These are phyloP conservation scores for Terfezia claveryi DNA, from an alignment of 495 filamentous ascomycete genomes.

Conservation along the genomic window DNA sequence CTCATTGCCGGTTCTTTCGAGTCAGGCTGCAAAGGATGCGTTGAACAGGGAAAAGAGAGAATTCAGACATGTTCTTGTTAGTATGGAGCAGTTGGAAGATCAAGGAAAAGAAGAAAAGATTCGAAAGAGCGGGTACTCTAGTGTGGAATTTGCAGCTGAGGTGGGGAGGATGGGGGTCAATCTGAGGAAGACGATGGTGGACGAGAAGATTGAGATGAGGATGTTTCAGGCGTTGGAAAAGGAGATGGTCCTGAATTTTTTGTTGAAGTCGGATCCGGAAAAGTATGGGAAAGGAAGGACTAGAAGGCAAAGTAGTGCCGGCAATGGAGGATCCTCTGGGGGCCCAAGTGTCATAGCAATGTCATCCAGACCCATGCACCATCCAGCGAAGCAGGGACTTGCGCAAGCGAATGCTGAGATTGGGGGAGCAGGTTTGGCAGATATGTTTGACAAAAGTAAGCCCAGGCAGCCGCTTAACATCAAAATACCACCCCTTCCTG, in stretches of 20 bases:
- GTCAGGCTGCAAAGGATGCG: not conserved
- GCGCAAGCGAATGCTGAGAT: too few species aligned
- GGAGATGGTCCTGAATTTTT: not conserved
- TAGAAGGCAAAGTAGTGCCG: too few species aligned
- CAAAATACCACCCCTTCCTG: too few species aligned
- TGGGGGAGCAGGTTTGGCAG: too few species aligned
- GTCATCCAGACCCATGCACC: too few species aligned
- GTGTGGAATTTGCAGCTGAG: not conserved
- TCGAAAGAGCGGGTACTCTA: not conserved
- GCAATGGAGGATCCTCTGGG: too few species aligned
- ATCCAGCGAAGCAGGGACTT: too few species aligned
- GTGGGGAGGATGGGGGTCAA: not conserved
- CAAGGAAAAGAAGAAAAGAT: not conserved
- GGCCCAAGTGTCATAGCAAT: too few species aligned
- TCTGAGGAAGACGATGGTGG: not conserved
- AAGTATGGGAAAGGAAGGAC: not conserved
- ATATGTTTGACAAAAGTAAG: too few species aligned
- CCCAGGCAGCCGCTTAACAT: too few species aligned
- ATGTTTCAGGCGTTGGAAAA: not conserved
- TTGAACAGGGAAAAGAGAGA: not conserved
- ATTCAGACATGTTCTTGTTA: too few species aligned
- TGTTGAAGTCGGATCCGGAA: not conserved
- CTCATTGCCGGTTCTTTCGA: not conserved
- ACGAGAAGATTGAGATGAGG: not conserved
- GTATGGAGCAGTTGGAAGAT: not conserved